Conservation (phyloP, 164 flowering plant genomes). For the Macadamia tetraphylla region DNA sequence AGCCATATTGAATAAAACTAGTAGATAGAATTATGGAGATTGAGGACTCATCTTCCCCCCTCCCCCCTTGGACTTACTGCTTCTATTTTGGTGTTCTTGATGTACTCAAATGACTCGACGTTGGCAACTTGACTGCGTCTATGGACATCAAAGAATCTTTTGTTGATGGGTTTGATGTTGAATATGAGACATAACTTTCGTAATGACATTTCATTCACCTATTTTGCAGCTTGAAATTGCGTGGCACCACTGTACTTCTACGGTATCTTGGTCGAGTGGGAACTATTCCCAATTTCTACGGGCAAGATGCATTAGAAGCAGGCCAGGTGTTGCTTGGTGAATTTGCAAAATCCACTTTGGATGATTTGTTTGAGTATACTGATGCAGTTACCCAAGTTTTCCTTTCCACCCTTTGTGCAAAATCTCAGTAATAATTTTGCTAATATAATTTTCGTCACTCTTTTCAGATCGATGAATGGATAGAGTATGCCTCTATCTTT, state of each 20-base stretch:
- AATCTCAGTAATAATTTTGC: background rate
- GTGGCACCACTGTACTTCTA: conserved; percentile 46
- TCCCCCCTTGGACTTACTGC: no score
- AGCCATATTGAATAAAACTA: no score
- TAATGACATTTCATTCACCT: background rate
- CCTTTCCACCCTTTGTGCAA: no score
- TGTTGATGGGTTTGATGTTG: no score
- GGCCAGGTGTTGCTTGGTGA: conserved; percentile 39
- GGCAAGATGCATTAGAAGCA: conserved; percentile 42
- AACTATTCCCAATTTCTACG: conserved; percentile 40
- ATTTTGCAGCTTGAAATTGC: conserved; percentile 39
- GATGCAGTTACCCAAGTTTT: background rate
- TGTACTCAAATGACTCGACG: no score
- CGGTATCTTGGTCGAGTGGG: conserved; percentile 61
- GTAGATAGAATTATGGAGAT: no score
- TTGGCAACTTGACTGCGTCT: no score
- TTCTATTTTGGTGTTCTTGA: no score
- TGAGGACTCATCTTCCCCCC: no score
- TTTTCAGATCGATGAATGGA: conserved; percentile 75
- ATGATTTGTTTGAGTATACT: background rate
- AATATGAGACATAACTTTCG: background rate
- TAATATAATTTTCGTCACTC: background rate
- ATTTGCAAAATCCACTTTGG: background rate
- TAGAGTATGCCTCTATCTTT: conserved; percentile 57
- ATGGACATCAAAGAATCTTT: no score